These are phyloP conservation scores for Nicotiana attenuata DNA, from an alignment of 257 asterid genomes.

Conservation along the genomic window DNA sequence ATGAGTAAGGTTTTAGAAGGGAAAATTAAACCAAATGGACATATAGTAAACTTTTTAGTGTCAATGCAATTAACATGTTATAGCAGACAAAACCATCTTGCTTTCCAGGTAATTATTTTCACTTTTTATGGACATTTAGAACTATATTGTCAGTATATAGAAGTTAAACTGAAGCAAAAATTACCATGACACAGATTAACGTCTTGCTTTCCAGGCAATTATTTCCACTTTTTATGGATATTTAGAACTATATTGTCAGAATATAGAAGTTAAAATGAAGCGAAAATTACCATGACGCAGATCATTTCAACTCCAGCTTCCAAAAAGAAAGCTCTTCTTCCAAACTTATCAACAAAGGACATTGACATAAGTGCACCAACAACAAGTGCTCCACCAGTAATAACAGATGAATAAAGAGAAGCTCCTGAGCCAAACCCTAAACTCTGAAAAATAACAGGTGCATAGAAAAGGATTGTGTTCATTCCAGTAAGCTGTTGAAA, in stretches of 20 bases:
- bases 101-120: no score
- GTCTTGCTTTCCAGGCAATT: no score
- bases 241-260: no score
- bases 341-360: conserved; percentile 72
- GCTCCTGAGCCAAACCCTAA: conserved; percentile 70
- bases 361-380: conserved; percentile 66
- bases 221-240: no score
- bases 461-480: conserved; percentile 72
- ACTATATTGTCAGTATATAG: no score
- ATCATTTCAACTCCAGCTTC: conserved; percentile 77
- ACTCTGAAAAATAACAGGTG: conserved; percentile 77
- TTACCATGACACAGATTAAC: conserved; percentile 55
- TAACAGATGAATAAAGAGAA: conserved; percentile 45
- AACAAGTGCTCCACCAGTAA: conserved; percentile 58
- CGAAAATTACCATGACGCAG: conserved; percentile 38
- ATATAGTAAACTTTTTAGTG: no score
- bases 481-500: conserved; percentile 78
- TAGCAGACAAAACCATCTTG: no score
- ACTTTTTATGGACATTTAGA: no score
- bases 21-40: no score
- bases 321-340: conserved; percentile 62
- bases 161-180: background rate
- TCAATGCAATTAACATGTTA: no score
- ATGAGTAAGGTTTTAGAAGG: no score
- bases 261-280: no score